Conservation (phyloP, 2,329 filamentous ascomycete genomes). For the Triangularia setosa region DNA sequence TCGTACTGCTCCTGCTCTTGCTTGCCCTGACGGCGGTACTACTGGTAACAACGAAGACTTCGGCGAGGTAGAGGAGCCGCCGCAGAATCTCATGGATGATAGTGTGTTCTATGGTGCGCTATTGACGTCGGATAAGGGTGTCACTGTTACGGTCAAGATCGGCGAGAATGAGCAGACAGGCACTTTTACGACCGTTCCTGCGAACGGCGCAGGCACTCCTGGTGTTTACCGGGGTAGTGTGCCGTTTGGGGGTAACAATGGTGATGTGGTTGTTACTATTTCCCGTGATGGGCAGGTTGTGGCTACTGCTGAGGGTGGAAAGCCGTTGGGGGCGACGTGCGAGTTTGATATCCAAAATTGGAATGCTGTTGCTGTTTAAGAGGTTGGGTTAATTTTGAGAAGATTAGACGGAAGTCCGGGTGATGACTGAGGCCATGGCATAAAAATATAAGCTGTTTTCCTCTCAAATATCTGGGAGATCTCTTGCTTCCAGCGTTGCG, state of each 20-base stretch:
- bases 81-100: conserved; percentile 18
- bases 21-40: conserved; percentile 31
- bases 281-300: conserved; percentile 9
- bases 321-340: conserved; percentile 14
- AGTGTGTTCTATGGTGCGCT: conserved; percentile 20
- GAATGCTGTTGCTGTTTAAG: conserved; percentile 20
- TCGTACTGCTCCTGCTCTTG: conserved; percentile 28
- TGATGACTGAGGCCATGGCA: not conserved
- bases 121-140: conserved; percentile 12
- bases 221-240: conserved; percentile 22
- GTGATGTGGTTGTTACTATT: conserved; percentile 18
- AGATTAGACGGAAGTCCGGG: no score
- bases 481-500: no score
- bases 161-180: conserved; percentile 10
- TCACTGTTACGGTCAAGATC: conserved; percentile 14
- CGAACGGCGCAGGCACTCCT: conserved; percentile 11
- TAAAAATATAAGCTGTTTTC: not conserved
- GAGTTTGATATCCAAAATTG: conserved; percentile 20
- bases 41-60: conserved; percentile 25
- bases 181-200: conserved; percentile 2
- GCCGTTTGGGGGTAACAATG: conserved; percentile 14
- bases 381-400: not conserved
- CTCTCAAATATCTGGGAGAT: not conserved
- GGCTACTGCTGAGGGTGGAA: conserved; percentile 15
- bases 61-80: conserved; percentile 14